Evolutionary conservation across 768 basidiomycete species (phyloP).

Genomic region (Boletus tylopilopsis): DNA sequence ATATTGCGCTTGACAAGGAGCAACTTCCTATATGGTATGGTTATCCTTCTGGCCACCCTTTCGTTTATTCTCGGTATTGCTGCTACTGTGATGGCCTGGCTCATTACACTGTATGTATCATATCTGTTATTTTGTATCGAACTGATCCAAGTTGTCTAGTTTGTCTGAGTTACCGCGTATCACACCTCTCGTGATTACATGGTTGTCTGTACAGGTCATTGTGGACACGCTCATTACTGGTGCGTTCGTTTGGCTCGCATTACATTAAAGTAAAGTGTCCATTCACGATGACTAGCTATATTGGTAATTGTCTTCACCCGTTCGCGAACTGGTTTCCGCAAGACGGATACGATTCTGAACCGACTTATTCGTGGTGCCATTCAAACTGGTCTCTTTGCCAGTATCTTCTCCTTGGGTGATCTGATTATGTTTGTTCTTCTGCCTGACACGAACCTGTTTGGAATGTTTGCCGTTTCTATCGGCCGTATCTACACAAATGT

Average conservation of each 20-base stretch:
- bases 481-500: constrained; percentile 48
- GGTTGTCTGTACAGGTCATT: constrained; percentile 44
- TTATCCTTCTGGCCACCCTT: constrained; percentile 35
- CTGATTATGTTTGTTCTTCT: constrained; percentile 35
- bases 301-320: not conserved
- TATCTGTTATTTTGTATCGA: not conserved
- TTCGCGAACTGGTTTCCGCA: constrained; percentile 48
- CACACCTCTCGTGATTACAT: constrained; percentile 41
- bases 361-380: constrained; percentile 8
- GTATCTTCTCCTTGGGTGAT: constrained; percentile 24
- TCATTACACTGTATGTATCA: constrained; percentile 36
- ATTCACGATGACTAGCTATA: constrained; percentile 13
- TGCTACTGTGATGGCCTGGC: constrained; percentile 41
- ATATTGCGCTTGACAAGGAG: constrained; percentile 13
- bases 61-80: constrained; percentile 43
- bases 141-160: constrained; percentile 21
- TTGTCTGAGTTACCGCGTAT: constrained; percentile 38
- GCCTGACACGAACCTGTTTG: constrained; percentile 31
- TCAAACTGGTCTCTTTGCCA: constrained; percentile 2
- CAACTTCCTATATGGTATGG: constrained; percentile 29
- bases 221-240: constrained; percentile 46
- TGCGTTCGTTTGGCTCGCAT: too few species aligned
- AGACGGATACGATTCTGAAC: constrained; percentile 41
- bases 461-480: constrained; percentile 38
- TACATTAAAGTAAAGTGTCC: not conserved